These are phyloP conservation scores for Skeletonema marinoi DNA, from an alignment of 108 stramenopile species.

Conservation along the genomic window DNA sequence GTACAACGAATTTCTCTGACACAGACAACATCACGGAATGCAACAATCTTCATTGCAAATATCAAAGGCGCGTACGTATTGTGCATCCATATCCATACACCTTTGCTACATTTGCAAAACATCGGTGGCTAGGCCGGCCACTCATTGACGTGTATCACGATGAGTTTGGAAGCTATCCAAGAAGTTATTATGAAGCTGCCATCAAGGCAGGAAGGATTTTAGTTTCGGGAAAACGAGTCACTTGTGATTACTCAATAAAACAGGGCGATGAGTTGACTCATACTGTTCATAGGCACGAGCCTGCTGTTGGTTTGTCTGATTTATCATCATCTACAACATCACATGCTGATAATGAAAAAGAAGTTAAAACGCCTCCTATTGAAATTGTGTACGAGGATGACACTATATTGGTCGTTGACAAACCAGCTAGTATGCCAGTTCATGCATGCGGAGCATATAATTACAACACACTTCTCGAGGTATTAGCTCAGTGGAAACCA, in stretches of 20 bases:
- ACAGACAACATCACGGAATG: neutral
- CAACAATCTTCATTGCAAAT: neutral
- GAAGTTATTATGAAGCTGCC: conserved; percentile 69
- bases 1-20: neutral
- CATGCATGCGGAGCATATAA: conserved; percentile 96
- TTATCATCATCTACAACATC: neutral
- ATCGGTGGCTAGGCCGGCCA: conserved; percentile 75
- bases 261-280: conserved; percentile 70
- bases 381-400: conserved; percentile 67
- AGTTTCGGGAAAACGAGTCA: conserved; percentile 64
- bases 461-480: conserved; percentile 75
- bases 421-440: conserved; percentile 90
- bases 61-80: conserved; percentile 37
- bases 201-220: conserved; percentile 76
- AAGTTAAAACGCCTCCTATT: conserved; percentile 31
- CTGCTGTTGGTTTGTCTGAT: conserved; percentile 56
- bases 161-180: conserved; percentile 84
- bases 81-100: conserved; percentile 76
- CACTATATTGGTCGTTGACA: conserved; percentile 75
- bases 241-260: conserved; percentile 57
- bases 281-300: conserved; percentile 89
- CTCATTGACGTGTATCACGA: conserved; percentile 70
- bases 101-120: conserved; percentile 79
- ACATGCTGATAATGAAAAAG: neutral
- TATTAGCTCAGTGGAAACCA: conserved; percentile 56